Percentiles rank a stretch among this genome's conserved stretches.
phyloP scores from a whole-genome alignment of 345 rosid genomes.

The Populus davidiana region DNA sequence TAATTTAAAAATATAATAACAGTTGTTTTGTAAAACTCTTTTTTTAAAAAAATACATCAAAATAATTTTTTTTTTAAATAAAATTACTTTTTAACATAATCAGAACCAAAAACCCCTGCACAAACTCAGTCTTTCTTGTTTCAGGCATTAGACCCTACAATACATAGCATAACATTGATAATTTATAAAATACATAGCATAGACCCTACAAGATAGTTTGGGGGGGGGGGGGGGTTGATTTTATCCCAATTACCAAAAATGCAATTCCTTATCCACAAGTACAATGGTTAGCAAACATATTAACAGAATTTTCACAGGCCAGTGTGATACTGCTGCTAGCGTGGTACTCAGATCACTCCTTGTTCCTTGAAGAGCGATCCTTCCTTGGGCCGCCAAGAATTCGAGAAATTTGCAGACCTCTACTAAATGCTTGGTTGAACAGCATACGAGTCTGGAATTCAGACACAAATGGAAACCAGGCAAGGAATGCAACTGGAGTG shows the following conservation, averaged over 20 bases:
- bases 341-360: conserved; percentile 39
- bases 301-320: neutral
- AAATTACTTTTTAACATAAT: no score
- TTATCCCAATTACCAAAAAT: neutral
- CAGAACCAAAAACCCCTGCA: no score
- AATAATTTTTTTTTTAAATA: no score
- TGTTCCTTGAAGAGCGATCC: conserved; percentile 71
- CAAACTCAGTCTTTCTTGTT: no score
- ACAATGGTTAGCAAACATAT: neutral
- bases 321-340: neutral
- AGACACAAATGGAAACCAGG: conserved; percentile 98
- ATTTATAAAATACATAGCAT: no score
- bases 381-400: conserved; percentile 92
- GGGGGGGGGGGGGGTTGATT: no score
- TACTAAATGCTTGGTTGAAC: conserved; percentile 98
- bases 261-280: neutral
- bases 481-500: conserved; percentile 96
- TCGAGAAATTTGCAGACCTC: conserved; percentile 98
- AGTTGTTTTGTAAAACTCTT: no score
- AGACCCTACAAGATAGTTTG: no score
- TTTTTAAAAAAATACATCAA: no score
- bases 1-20: no score
- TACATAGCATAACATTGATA: no score
- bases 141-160: no score
- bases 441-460: conserved; percentile 99